A percentile compares a stretch with the other conserved stretches of the same genome.
Evolutionary conservation across 305 asterid species (phyloP).

Genomic region (Euphrasia arctica): DNA sequence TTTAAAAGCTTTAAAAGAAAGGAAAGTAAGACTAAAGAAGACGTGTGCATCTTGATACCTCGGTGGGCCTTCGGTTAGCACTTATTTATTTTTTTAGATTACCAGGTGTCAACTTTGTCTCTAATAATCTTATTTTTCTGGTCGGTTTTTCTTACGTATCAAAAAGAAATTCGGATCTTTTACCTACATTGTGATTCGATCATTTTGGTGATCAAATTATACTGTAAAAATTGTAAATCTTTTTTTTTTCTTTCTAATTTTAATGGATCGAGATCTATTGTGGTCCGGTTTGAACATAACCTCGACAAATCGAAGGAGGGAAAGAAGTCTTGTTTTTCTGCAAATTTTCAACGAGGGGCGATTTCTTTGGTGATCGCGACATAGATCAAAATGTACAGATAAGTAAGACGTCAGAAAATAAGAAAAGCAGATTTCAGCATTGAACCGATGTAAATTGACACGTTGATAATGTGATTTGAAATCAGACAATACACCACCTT

Average conservation of each 20-base stretch:
- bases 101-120: constrained; percentile 32
- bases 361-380: constrained; percentile 25
- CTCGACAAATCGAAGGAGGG: too few relatives aligned
- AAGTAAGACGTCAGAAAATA: constrained; percentile 28
- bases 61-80: constrained; percentile 39
- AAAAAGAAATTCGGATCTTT: background rate
- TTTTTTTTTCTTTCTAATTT: too few relatives aligned
- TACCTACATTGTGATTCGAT: too few relatives aligned
- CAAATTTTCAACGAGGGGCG: background rate
- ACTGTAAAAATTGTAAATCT: too few relatives aligned
- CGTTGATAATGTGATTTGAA: constrained; percentile 33
- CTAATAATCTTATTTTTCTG: constrained; percentile 2
- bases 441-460: constrained; percentile 27
- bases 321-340: too few relatives aligned
- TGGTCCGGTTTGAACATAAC: background rate
- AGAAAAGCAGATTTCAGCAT: constrained; percentile 21
- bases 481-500: constrained; percentile 32
- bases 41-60: constrained; percentile 35
- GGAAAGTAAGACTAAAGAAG: background rate
- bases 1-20: constrained; percentile 22
- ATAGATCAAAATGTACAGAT: constrained; percentile 27
- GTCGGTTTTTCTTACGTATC: constrained; percentile 3
- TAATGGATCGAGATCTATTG: too few relatives aligned
- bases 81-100: constrained; percentile 25
- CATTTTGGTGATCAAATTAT: too few relatives aligned